Conservation (phyloP, 2,329 filamentous ascomycete species). For the Rhexocercosporidium sp. region DNA sequence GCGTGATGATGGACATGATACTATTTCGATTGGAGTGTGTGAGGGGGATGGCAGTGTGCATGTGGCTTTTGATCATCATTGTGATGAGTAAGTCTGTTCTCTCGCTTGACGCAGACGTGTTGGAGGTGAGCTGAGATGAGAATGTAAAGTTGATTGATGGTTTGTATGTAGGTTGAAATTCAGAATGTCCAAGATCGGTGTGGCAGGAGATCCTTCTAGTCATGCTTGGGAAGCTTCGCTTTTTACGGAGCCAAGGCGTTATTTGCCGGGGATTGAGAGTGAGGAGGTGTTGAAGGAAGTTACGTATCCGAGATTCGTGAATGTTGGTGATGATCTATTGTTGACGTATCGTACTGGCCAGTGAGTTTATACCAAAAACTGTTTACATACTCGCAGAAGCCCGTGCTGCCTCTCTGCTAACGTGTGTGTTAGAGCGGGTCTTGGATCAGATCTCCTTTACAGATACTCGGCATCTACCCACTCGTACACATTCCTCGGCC, state of each 20-base stretch:
- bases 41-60: slow-evolving; percentile 36
- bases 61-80: slow-evolving; percentile 37
- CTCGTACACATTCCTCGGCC: slow-evolving; percentile 33
- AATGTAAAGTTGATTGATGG: not conserved
- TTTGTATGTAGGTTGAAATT: slow-evolving; percentile 31
- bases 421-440: slow-evolving; percentile 29
- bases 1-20: slow-evolving; percentile 37
- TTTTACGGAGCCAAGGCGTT: slow-evolving; percentile 30
- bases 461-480: slow-evolving; percentile 31
- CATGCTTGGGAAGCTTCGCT: slow-evolving; percentile 27
- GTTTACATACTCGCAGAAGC: not conserved
- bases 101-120: not conserved
- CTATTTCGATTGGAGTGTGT: slow-evolving; percentile 35
- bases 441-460: slow-evolving; percentile 36
- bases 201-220: not conserved
- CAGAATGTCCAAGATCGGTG: slow-evolving; percentile 22
- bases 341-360: slow-evolving; percentile 37
- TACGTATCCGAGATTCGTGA: slow-evolving; percentile 38
- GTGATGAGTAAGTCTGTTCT: slow-evolving; percentile 29
- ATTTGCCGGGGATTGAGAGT: slow-evolving; percentile 30
- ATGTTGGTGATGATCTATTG: slow-evolving; percentile 32
- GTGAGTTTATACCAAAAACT: slow-evolving; percentile 24
- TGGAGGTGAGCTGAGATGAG: too few relatives aligned
- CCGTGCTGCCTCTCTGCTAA: not conserved
- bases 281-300: slow-evolving; percentile 33